These are phyloP conservation scores for Dictyostelium capitatum DNA, from an alignment of 78 protist genomes.

Conservation along the genomic window DNA sequence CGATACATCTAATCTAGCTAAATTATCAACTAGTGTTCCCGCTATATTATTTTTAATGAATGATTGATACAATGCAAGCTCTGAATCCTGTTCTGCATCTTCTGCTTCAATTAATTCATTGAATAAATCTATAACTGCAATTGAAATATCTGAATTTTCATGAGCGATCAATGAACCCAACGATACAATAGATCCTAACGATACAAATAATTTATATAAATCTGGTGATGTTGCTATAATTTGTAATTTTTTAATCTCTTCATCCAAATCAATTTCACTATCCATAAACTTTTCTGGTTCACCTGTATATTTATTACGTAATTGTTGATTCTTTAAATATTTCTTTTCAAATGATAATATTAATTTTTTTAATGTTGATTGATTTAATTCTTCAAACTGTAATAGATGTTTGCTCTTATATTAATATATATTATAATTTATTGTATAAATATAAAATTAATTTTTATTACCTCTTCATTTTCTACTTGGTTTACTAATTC, in stretches of 20 bases:
- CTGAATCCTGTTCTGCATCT: neutral
- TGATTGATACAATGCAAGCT: neutral
- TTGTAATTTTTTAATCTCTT: constrained; percentile 76
- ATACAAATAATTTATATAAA: constrained; percentile 64
- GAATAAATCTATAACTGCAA: constrained; percentile 58
- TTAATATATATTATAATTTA: neutral
- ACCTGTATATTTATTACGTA: constrained; percentile 44
- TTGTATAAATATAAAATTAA: neutral
- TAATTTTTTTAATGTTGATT: constrained; percentile 57
- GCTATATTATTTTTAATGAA: constrained; percentile 37
- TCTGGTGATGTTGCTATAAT: constrained; percentile 81
- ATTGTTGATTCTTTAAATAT: constrained; percentile 34
- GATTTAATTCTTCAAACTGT: constrained; percentile 85
- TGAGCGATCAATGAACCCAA: constrained; percentile 78
- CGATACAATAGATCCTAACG: constrained; percentile 50
- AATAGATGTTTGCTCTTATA: neutral
- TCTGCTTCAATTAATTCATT: constrained; percentile 66
- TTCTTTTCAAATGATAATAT: constrained; percentile 81
- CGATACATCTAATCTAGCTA: constrained; percentile 1
- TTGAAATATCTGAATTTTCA: constrained; percentile 58
- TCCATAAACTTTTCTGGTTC: constrained; percentile 84
- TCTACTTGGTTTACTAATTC: constrained; percentile 32
- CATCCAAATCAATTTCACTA: constrained; percentile 82
- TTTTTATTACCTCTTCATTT: constrained; percentile 8
- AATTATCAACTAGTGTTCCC: constrained; percentile 42